Evolutionary conservation across 179 eudicot genomes (phyloP).

Genomic region (Beta macrorhiza): DNA sequence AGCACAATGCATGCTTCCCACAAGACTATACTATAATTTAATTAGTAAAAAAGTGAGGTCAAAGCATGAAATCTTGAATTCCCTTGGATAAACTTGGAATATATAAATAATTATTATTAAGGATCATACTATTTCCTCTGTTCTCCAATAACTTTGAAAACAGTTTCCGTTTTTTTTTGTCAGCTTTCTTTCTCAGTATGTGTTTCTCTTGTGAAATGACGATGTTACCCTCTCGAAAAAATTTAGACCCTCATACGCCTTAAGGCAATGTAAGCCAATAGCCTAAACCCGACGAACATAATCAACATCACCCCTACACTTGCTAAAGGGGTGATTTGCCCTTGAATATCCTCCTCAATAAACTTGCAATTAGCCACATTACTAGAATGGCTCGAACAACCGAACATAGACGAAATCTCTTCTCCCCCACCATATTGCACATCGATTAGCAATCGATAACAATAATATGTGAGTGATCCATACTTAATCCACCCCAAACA

Average conservation of each 20-base stretch:
- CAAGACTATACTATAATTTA: neutral
- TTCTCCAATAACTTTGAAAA: no score
- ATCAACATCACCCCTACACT: constrained; percentile 47
- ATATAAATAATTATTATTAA: neutral
- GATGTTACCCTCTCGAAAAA: no score
- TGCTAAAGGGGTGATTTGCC: constrained; percentile 52
- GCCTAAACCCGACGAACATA: constrained; percentile 65
- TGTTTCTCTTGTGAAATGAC: no score
- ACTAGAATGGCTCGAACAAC: constrained; percentile 40
- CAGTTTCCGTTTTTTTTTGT: no score
- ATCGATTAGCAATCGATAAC: constrained; percentile 60
- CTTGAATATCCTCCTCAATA: constrained; percentile 62
- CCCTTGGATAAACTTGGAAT: constrained; percentile 2
- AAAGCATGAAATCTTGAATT: neutral
- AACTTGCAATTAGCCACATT: constrained; percentile 51
- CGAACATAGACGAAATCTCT: constrained; percentile 41
- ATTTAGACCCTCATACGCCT: constrained; percentile 44
- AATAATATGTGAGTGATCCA: constrained; percentile 59
- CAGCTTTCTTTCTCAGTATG: no score
- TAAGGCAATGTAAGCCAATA: constrained; percentile 67
- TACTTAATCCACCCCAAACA: constrained; percentile 78
- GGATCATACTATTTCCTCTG: neutral
- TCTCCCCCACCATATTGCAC: constrained; percentile 74
- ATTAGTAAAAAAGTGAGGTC: neutral
- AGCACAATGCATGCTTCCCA: constrained; percentile 3